Evolutionary conservation across 2,329 filamentous ascomycete genomes (phyloP), one percentile per base, ranked within the genome.

Genomic region (Cladorrhinum sp.): DNA sequence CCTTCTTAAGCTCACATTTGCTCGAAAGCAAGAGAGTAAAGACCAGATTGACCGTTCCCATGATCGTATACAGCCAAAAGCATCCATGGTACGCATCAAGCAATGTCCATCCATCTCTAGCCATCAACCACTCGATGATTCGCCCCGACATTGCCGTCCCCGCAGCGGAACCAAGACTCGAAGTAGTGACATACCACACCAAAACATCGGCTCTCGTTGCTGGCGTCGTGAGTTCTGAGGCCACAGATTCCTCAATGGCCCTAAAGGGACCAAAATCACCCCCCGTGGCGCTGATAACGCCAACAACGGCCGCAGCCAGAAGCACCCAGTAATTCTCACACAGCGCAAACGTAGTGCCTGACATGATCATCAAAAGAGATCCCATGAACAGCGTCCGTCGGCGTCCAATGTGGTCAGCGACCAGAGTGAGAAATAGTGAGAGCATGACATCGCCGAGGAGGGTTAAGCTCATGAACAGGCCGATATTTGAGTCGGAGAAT

Each of bases 251-350:
- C 68, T 89, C 87, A 29, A 90, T 83, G 2, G 84, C 84, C 38
- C 86, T 77, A 65, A 89, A 89, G 0, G 87, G 86, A 0, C 86
- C 87, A 68, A 89, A 87, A 65, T 89, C 87, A 16, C 84, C 81
- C 6, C 86, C 86, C 1, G 76, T 85, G 0, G 85, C 80, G 69
- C 81, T 85, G 56, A 88, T 81, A 3, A 88, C 84, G 1, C 85
- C 85, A 2, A 86, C 73, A 2, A 87, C 78, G 1, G 84, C 84
- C 0, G 85, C 85, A 0, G 77, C 65, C 2, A 88, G 71, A 5
- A 88, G 72, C 13, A 85, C 71, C 83, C 84, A 87, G 65, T 81
- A 88, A 61, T 82, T 83, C 23, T 82, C 80, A 59, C 78, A 80
- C 1, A 79, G 55, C 0, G 77, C 79, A 69, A 88, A 88, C 9